Percentiles rank a stretch among this genome's conserved stretches.
Conservation (phyloP, 441 rosid genomes). For the Pelargonium cotyledonis region DNA sequence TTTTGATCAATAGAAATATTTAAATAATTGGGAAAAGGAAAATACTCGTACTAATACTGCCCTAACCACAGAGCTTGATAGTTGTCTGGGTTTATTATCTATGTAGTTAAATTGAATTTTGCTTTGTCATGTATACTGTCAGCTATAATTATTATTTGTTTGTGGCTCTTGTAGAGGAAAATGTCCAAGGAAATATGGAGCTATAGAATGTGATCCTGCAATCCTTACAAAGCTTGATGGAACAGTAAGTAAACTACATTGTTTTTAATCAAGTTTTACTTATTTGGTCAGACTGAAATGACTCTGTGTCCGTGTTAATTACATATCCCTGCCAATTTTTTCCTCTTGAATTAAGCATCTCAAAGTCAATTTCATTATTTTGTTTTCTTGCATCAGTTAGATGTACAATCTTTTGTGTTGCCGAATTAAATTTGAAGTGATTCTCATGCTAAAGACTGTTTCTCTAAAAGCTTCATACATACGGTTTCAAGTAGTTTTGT, state of each 20-base stretch:
- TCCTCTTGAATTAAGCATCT: neutral
- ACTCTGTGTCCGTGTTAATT: neutral
- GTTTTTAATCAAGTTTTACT: neutral
- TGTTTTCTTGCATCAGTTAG: no score
- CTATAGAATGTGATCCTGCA: conserved; percentile 88
- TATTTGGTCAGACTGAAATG: neutral
- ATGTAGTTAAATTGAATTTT: neutral
- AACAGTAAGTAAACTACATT: conserved; percentile 47
- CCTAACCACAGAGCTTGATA: neutral
- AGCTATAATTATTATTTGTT: conserved; percentile 1
- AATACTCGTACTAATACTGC: neutral
- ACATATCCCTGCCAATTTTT: conserved; percentile 11
- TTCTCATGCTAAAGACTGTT: neutral
- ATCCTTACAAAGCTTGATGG: conserved; percentile 75
- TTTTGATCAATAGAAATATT: neutral
- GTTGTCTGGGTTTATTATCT: neutral
- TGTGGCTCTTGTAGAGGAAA: neutral
- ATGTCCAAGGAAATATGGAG: conserved; percentile 71
- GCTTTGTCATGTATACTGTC: neutral
- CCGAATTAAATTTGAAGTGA: neutral
- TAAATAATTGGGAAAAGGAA: neutral
- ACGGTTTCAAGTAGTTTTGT: no score
- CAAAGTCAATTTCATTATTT: neutral
- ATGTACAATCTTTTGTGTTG: no score
- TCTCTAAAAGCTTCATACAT: no score